Evolutionary conservation across 1,139 yeast genomes (phyloP), one percentile per base, ranked within the genome.

Genomic region (Arxiozyma slooffiae): DNA sequence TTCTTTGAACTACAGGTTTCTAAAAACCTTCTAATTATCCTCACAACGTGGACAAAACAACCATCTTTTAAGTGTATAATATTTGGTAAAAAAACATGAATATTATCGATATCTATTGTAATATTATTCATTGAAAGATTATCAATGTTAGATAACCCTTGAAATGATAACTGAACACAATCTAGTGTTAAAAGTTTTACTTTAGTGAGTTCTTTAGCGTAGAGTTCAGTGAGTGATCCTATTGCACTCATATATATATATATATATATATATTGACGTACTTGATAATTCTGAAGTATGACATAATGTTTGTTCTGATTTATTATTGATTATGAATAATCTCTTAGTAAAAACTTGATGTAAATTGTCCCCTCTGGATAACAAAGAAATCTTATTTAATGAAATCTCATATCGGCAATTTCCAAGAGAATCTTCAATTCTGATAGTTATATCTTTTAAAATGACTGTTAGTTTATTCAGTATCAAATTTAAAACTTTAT

Each of bases 181-280:
- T 76, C 74, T 18, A 80, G 60, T 53, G 30, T 17, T 1, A 61
- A 7, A 7, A 61, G 43, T 23, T 49, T 46, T 18, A 54, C 44
- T 9, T 50, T 30, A n/a, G 57, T 60, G 18, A 57, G 46, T 50
- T 54, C 30, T 48, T 51, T 43, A 36, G 61, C 44, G 4, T 16
- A 9, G 7, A 21, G 14, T 18, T 45, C 43, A 8, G n/a, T 21
- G 16, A 34, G 38, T 60, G 62, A 21, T 66, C 83, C 80, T 2
- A 81, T 72, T 1, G 96, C 95, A 67, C 95, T 86, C 90, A 86
- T 80, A 62, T 86, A 88, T 36, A 88, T 76, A 1, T n/a, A n/a
- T n/a, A n/a, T n/a, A n/a, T n/a, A n/a, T n/a, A n/a, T n/a, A n/a
- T n/a, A n/a, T n/a, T n/a, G 94, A 82, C 46, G 80, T 77, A 2